A percentile compares a stretch with the other conserved stretches of the same genome.
Conservation (phyloP, 2,329 filamentous ascomycete species). For the Graphilbum sp. region DNA sequence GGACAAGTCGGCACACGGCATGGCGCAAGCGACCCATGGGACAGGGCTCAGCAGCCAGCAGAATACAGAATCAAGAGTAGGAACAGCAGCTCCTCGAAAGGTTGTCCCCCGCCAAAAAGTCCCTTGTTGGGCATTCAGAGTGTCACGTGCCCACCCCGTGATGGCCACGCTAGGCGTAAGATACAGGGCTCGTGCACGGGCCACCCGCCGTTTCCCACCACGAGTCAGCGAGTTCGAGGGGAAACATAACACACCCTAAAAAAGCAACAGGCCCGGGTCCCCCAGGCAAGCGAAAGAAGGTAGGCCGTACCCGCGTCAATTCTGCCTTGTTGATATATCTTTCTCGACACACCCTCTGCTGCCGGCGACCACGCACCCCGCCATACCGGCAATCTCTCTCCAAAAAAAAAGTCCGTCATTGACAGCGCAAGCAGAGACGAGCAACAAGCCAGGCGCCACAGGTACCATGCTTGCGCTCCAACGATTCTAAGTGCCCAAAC, state of each 20-base stretch:
- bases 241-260: slow-evolving; percentile 2
- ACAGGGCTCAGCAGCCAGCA: background rate
- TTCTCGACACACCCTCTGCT: too few species aligned
- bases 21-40: background rate
- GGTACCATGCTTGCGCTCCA: background rate
- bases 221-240: background rate
- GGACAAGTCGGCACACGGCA: background rate
- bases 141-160: background rate
- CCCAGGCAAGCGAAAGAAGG: background rate
- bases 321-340: background rate
- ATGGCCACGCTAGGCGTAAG: background rate
- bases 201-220: background rate
- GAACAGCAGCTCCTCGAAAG: too few species aligned
- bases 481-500: background rate
- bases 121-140: too few species aligned
- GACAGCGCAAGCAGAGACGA: too few species aligned
- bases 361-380: background rate
- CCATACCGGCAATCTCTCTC: background rate
- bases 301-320: background rate
- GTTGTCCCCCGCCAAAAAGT: too few species aligned
- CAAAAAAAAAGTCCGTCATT: too few species aligned
- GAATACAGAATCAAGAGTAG: too few species aligned
- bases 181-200: slow-evolving; percentile 1
- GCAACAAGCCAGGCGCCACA: background rate
- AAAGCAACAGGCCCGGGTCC: background rate